Percentiles rank a stretch among this genome's conserved stretches.
Conservation (phyloP, 306 rosid genomes). For the Cajanus cajan region DNA sequence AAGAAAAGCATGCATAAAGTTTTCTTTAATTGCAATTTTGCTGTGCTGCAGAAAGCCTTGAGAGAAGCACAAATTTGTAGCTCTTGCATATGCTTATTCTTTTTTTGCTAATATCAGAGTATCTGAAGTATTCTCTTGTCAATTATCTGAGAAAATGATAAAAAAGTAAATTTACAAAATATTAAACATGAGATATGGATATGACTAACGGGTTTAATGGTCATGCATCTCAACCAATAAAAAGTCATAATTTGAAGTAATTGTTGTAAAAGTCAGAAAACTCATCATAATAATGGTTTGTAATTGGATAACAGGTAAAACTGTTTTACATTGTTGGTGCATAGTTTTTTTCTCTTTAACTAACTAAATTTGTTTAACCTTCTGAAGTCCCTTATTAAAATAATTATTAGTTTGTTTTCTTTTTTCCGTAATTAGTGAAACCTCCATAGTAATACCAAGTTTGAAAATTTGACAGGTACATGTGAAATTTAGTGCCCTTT, state of each 20-base stretch:
- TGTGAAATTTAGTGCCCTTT: slow-evolving; percentile 85
- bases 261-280: too few relatives aligned
- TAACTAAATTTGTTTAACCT: neutral
- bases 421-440: neutral
- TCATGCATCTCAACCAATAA: too few relatives aligned
- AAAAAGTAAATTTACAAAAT: neutral
- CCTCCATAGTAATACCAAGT: neutral
- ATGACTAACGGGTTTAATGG: neutral
- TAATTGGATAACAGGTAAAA: too few relatives aligned
- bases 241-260: too few relatives aligned
- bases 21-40: neutral
- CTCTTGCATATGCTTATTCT: neutral
- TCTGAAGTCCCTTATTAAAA: neutral
- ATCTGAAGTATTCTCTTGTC: neutral
- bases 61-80: neutral
- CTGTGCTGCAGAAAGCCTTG: neutral
- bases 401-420: neutral
- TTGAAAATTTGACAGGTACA: slow-evolving; percentile 53
- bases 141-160: slow-evolving; percentile 3
- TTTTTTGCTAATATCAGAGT: neutral
- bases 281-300: too few relatives aligned
- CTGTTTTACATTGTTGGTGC: too few relatives aligned
- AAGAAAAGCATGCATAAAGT: neutral
- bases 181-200: neutral
- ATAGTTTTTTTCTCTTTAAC: too few relatives aligned